Conservation (phyloP, 495 filamentous ascomycete genomes). For the Choiromyces venosus region DNA sequence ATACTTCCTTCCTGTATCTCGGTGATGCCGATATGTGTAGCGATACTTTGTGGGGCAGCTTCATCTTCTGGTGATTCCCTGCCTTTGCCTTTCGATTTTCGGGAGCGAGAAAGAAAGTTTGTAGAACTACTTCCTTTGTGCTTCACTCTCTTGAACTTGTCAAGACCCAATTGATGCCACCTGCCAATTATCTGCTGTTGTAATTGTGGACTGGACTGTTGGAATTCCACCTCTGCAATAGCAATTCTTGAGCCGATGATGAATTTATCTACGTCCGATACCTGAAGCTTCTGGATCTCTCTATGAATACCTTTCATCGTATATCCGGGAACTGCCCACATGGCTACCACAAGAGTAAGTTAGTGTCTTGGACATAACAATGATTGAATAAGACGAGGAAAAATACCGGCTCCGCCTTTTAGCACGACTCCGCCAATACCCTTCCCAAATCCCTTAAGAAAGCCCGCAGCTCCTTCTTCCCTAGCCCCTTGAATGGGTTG, state of each 20-base stretch:
- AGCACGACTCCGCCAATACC: slow-evolving; percentile 69
- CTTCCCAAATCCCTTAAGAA: slow-evolving; percentile 64
- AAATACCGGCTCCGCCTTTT: slow-evolving; percentile 62
- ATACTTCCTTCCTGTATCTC: slow-evolving; percentile 49
- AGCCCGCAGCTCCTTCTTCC: slow-evolving; percentile 55
- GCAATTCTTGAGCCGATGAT: slow-evolving; percentile 29
- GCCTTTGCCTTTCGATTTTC: not conserved
- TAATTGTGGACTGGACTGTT: slow-evolving; percentile 13
- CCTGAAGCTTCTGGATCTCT: slow-evolving; percentile 48
- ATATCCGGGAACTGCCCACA: slow-evolving; percentile 60
- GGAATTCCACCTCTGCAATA: slow-evolving; percentile 23
- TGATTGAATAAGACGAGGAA: slow-evolving; percentile 59
- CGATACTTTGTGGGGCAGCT: slow-evolving; percentile 4
- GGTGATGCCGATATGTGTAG: slow-evolving; percentile 41
- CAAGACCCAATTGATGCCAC: slow-evolving; percentile 57
- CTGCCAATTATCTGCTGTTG: slow-evolving; percentile 17
- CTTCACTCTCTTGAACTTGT: slow-evolving; percentile 9
- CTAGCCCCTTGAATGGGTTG: slow-evolving; percentile 61
- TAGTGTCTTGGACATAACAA: slow-evolving; percentile 1
- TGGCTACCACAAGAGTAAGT: slow-evolving; percentile 7
- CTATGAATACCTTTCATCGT: slow-evolving; percentile 62
- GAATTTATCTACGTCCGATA: slow-evolving; percentile 34
- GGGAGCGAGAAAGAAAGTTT: not conserved
- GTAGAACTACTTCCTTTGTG: not conserved
- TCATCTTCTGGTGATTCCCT: not conserved